Percentiles rank a stretch among this genome's conserved stretches.
Evolutionary conservation across 2,329 filamentous ascomycete species (phyloP).

Genomic region (Teratosphaeria gauchensis): DNA sequence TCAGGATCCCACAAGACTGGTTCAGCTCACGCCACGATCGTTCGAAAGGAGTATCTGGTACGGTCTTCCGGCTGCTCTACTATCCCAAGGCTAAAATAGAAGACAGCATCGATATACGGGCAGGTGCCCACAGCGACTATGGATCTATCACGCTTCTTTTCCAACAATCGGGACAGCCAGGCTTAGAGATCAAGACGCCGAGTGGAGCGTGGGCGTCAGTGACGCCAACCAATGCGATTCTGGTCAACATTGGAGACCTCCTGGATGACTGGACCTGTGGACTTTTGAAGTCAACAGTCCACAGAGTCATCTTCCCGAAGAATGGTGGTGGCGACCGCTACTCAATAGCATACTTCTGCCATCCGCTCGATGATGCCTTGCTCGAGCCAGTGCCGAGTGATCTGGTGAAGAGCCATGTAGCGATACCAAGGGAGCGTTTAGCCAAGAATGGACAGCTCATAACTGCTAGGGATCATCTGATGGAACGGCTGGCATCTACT

Average conservation of each 20-base stretch:
- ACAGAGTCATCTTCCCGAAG: conserved; percentile 67
- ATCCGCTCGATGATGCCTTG: conserved; percentile 46
- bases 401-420: conserved; percentile 34
- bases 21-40: conserved; percentile 54
- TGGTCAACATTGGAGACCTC: conserved; percentile 62
- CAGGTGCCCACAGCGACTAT: conserved; percentile 89
- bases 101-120: conserved; percentile 59
- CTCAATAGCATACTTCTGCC: conserved; percentile 54
- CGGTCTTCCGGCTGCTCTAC: conserved; percentile 46
- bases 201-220: conserved; percentile 33
- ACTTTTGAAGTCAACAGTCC: conserved; percentile 75
- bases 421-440: conserved; percentile 14
- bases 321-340: conserved; percentile 41
- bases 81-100: conserved; percentile 22
- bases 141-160: conserved; percentile 64
- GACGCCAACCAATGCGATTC: conserved; percentile 44
- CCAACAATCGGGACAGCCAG: conserved; percentile 71
- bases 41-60: conserved; percentile 40
- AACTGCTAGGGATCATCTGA: conserved; percentile 51
- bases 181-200: conserved; percentile 67
- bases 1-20: conserved; percentile 46
- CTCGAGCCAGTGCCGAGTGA: conserved; percentile 47
- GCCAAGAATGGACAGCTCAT: conserved; percentile 36
- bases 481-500: conserved; percentile 47
- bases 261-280: conserved; percentile 86